Evolutionary conservation across 2,329 filamentous ascomycete species (phyloP).

Genomic region (Pestalotiopsis sp.): DNA sequence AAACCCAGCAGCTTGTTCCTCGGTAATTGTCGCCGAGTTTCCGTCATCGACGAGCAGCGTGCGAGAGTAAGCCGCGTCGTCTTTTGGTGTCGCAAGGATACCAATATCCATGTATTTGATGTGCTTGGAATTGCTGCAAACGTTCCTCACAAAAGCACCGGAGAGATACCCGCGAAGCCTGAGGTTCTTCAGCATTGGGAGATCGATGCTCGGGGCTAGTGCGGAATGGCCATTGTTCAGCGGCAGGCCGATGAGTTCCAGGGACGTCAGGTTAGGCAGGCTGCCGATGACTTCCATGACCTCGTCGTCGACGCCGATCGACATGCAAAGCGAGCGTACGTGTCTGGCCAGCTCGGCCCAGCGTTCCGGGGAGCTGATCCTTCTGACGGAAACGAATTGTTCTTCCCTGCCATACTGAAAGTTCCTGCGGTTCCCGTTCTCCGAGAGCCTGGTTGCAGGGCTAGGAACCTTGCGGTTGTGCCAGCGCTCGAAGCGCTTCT

Average conservation of each 20-base stretch:
- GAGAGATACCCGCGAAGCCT: slow-evolving; percentile 15
- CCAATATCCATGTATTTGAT: slow-evolving; percentile 12
- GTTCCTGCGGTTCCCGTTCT: not conserved
- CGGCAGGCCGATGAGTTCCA: slow-evolving; percentile 9
- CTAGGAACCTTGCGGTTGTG: not conserved
- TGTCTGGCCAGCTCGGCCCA: slow-evolving; percentile 8
- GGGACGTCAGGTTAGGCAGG: slow-evolving; percentile 3
- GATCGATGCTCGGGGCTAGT: not conserved
- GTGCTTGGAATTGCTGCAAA: slow-evolving; percentile 9
- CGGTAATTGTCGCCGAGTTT: not conserved
- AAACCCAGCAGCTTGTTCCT: not conserved
- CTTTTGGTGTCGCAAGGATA: slow-evolving; percentile 4
- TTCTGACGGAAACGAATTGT: not conserved
- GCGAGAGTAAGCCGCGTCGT: not conserved
- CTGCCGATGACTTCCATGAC: slow-evolving; percentile 3
- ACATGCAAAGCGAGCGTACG: slow-evolving; percentile 14
- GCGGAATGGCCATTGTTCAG: not conserved
- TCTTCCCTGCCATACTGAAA: slow-evolving; percentile 7
- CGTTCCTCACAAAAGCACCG: slow-evolving; percentile 8
- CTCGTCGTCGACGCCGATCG: slow-evolving; percentile 9
- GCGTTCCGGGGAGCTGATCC: not conserved
- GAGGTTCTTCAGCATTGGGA: slow-evolving; percentile 8
- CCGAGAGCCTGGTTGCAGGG: not conserved
- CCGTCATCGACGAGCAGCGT: not conserved
- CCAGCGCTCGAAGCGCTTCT: not conserved